These are phyloP conservation scores for Ceriops decandra DNA, from an alignment of 345 rosid species.

Conservation along the genomic window DNA sequence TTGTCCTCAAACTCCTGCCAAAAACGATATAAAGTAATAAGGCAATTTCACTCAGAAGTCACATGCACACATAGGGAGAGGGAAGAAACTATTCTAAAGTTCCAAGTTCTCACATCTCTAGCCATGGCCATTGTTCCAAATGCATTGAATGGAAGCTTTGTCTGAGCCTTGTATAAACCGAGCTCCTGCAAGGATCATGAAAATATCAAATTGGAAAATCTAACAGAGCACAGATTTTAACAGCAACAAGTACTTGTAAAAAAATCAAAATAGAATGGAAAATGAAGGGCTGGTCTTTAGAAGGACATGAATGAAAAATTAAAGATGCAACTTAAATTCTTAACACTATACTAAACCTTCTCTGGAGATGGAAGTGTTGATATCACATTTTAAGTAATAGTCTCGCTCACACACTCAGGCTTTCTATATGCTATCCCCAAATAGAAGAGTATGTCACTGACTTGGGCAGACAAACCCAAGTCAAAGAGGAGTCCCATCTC, in stretches of 20 bases:
- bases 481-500: too few relatives aligned
- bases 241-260: background rate
- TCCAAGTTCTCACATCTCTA: slow-evolving; percentile 65
- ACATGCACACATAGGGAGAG: background rate
- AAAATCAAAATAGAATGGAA: too few relatives aligned
- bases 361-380: background rate
- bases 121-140: slow-evolving; percentile 99
- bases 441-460: background rate
- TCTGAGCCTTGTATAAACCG: slow-evolving; percentile 97
- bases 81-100: slow-evolving; percentile 1
- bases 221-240: background rate
- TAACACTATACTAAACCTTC: background rate
- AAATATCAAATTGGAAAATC: background rate
- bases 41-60: background rate
- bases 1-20: slow-evolving; percentile 89
- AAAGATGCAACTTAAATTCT: background rate
- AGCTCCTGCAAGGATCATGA: slow-evolving; percentile 55
- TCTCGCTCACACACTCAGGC: background rate
- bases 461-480: too few relatives aligned
- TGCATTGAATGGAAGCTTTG: slow-evolving; percentile 94
- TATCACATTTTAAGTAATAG: background rate
- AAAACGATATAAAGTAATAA: background rate
- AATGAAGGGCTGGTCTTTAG: background rate
- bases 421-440: too few relatives aligned
- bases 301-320: background rate